phyloP scores from a whole-genome alignment of 805 yeast genomes.

The Metschnikowia borealis region DNA sequence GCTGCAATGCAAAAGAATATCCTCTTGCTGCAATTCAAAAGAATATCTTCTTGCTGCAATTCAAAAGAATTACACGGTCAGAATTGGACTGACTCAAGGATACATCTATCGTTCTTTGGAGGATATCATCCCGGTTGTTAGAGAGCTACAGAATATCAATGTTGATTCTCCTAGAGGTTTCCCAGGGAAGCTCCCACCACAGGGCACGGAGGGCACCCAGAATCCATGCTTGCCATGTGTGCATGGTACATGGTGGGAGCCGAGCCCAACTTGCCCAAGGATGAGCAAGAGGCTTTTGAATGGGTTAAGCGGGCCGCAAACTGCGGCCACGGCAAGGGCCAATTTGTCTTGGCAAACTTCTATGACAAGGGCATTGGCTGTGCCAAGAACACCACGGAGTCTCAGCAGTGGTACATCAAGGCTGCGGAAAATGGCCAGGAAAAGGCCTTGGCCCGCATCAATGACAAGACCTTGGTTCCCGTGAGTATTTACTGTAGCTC shows the following conservation, averaged over 20 bases:
- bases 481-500: too few relatives aligned
- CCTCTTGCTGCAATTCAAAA: too few relatives aligned
- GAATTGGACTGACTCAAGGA: too few relatives aligned
- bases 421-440: conserved; percentile 61
- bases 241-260: conserved; percentile 96
- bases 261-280: conserved; percentile 73
- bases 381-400: conserved; percentile 48
- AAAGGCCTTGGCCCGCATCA: conserved; percentile 32
- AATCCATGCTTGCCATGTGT: conserved; percentile 88
- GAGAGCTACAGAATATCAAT: too few relatives aligned
- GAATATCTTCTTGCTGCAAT: too few relatives aligned
- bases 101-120: not conserved
- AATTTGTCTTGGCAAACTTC: conserved; percentile 78
- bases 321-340: conserved; percentile 73
- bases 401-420: conserved; percentile 69
- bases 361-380: conserved; percentile 88
- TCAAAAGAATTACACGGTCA: too few relatives aligned
- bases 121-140: not conserved
- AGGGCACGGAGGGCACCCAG: conserved; percentile 68
- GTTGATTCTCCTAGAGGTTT: too few relatives aligned
- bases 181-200: too few relatives aligned
- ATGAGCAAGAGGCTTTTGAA: conserved; percentile 82
- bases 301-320: conserved; percentile 92
- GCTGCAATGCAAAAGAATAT: too few relatives aligned
- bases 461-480: conserved; percentile 30